Base-by-base conservation (phyloP, 768 basidiomycete genomes). In the Trametes villosa region DNA sequence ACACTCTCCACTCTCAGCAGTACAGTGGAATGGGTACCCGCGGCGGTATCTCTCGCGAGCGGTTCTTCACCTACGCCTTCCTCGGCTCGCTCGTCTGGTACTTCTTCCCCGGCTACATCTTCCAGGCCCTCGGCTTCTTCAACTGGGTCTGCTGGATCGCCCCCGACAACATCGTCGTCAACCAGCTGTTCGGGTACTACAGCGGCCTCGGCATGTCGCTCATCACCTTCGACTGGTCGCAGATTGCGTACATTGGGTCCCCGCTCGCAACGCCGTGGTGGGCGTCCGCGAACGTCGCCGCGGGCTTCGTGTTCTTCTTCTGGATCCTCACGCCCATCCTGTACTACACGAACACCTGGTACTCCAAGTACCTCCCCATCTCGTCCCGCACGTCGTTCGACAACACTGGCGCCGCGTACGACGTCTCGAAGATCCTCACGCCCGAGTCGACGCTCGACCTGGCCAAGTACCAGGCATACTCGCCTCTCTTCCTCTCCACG, bases 221-320 rank as follows among this genome's bases (percentile, higher is more conserved):
- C 61, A 71, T 92, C 67, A 90, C 89, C 31, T 91, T 94, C 70
- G 91, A 93, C 65, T 94, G 91, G 92, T 78, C 86, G 3, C 59
- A 90, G 71, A 84, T 88, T 60, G 82, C 86, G 9, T 89, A 86
- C 68, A 85, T 85, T 53, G 83, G 83, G 18, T 85, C 84, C 24
- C 91, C 91, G 0, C 83, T 93, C 46, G 86, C 88, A 6, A 85
- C 88, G 11, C 91, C 91, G 2, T 93, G 89, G 89, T 91, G 89
- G 89, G 89, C 88, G 3, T 84, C 87, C 69, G 89, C 86, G 12
- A 91, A 92, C 71, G 77, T 91, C 54, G 72, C 81, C 3, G 75
- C 69, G 48, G 85, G 87, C 27, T 86, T 91, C 65, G 74, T 86
- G 5, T 79, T 87, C 73, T 83, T 92, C 75, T 88, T 86, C 75